These are phyloP conservation scores for Magnusiomyces ingens DNA, from an alignment of 1,139 yeast species.

Conservation along the genomic window DNA sequence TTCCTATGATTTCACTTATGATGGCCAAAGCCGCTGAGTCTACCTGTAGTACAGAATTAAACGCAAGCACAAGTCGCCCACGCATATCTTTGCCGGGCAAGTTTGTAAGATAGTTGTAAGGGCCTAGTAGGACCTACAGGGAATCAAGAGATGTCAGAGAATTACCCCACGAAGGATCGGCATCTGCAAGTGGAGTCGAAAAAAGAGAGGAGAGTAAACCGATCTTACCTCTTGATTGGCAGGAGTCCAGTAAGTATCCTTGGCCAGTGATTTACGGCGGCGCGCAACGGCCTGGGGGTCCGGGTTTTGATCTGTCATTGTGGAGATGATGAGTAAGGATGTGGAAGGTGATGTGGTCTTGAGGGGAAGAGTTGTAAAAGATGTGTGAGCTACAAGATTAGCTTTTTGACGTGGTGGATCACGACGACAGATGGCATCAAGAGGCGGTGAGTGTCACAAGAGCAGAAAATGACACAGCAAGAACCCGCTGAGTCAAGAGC, in stretches of 20 bases:
- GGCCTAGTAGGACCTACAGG: constrained; percentile 38
- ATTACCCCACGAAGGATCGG: too few species aligned
- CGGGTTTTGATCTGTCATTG: too few species aligned
- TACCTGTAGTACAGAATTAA: constrained; percentile 43
- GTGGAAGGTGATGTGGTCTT: too few species aligned
- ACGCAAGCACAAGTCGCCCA: constrained; percentile 41
- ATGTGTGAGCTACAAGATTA: too few species aligned
- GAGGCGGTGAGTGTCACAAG: too few species aligned
- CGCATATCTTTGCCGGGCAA: constrained; percentile 55
- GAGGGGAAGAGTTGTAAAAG: too few species aligned
- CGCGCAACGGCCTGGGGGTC: neutral
- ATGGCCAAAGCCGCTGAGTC: constrained; percentile 32
- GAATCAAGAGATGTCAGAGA: neutral
- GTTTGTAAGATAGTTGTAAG: constrained; percentile 45
- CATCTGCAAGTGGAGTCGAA: too few species aligned
- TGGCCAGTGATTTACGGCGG: constrained; percentile 5
- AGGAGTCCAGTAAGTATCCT: constrained; percentile 8
- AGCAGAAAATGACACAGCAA: too few species aligned
- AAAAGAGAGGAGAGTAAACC: too few species aligned
- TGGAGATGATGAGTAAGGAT: constrained; percentile 4
- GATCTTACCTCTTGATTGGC: constrained; percentile 4
- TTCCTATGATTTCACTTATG: constrained; percentile 44
- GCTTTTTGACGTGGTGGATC: too few species aligned
- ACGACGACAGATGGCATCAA: too few species aligned
- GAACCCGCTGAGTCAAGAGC: too few species aligned